Percentiles rank a stretch among this genome's conserved stretches.
These are phyloP conservation scores for Taphrina deformans DNA, from an alignment of 1,139 yeast genomes.

Conservation along the genomic window DNA sequence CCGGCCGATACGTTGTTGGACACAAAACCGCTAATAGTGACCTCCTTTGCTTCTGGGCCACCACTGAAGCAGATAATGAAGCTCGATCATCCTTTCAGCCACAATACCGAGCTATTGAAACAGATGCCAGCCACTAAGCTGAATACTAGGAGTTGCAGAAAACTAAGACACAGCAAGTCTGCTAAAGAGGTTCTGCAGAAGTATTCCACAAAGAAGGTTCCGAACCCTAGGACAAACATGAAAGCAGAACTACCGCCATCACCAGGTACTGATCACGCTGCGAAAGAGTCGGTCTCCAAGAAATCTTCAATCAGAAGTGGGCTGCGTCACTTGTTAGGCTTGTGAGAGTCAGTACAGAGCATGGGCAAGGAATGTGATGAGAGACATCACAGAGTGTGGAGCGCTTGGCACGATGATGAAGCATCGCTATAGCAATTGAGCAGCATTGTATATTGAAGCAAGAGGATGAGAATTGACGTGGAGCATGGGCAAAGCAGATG, in stretches of 20 bases:
- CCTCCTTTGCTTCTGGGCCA: background rate
- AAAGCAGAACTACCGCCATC: too few relatives aligned
- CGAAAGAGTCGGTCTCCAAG: background rate
- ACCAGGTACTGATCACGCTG: too few relatives aligned
- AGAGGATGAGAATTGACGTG: too few relatives aligned
- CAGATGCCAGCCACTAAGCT: background rate
- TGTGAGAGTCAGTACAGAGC: background rate
- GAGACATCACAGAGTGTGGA: background rate
- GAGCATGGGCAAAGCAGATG: background rate
- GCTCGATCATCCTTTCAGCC: background rate
- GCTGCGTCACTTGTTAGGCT: background rate
- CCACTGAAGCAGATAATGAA: background rate
- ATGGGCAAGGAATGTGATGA: background rate
- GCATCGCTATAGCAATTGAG: too few relatives aligned
- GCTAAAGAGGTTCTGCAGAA: conserved; percentile 5
- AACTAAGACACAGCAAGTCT: conserved; percentile 4
- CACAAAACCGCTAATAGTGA: background rate
- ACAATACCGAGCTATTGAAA: background rate
- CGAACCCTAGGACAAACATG: too few relatives aligned
- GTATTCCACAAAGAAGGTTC: background rate
- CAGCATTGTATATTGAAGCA: too few relatives aligned
- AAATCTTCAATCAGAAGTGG: background rate
- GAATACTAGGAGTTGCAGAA: background rate
- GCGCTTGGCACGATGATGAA: background rate
- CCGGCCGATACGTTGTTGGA: background rate